Percentiles rank a stretch among this genome's conserved stretches.
phyloP scores from a whole-genome alignment of 2,329 filamentous ascomycete species.

The Claviceps cyperi region DNA sequence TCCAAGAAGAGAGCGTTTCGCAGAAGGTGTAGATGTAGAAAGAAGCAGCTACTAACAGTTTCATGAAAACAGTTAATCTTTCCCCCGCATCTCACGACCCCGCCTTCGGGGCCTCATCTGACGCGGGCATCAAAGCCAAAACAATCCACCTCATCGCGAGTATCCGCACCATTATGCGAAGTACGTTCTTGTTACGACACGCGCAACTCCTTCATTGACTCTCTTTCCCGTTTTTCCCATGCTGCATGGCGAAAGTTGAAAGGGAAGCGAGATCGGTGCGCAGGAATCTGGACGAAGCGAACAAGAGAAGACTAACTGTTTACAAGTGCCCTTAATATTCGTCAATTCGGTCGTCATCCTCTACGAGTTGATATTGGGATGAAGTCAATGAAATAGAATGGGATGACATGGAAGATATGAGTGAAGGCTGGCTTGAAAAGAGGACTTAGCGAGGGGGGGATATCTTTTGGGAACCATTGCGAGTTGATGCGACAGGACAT shows the following conservation, averaged over 20 bases:
- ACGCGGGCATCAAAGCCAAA: conserved; percentile 72
- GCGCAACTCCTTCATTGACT: too few species aligned
- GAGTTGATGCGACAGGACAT: too few species aligned
- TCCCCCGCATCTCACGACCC: conserved; percentile 56
- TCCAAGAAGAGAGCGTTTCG: neutral
- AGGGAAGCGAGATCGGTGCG: too few species aligned
- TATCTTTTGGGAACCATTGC: too few species aligned
- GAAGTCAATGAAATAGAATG: conserved; percentile 13
- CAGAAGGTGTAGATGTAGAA: neutral
- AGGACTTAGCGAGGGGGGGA: too few species aligned
- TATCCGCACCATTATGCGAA: conserved; percentile 82
- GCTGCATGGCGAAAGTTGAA: neutral
- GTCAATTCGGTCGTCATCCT: conserved; percentile 73
- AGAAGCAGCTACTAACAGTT: neutral
- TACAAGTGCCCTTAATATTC: conserved; percentile 73
- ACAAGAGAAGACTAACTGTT: neutral
- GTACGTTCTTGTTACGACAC: conserved; percentile 29
- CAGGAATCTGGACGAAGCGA: neutral
- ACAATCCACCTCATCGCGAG: conserved; percentile 81
- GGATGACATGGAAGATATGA: too few species aligned
- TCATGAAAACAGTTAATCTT: conserved; percentile 48
- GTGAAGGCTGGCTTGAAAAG: too few species aligned
- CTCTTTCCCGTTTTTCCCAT: neutral
- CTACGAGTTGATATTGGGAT: conserved; percentile 67
- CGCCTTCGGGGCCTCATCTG: conserved; percentile 59